Conservation (phyloP, 2,329 filamentous ascomycete species). For the Phaeosphaeriaceae sp. region DNA sequence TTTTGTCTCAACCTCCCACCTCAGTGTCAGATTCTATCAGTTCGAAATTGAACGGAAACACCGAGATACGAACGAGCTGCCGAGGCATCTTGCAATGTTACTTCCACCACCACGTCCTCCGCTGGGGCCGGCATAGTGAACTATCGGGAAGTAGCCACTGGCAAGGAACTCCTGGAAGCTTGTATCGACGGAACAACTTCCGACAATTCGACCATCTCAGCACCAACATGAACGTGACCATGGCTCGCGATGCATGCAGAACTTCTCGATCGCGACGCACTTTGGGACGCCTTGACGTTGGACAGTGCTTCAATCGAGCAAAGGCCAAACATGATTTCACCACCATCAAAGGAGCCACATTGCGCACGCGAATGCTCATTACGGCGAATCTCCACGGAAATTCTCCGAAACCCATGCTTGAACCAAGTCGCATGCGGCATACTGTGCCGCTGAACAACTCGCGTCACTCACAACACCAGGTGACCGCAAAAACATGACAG, state of each 20-base stretch:
- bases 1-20: conserved; percentile 1
- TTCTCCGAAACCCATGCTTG: background rate
- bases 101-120: background rate
- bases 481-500: background rate
- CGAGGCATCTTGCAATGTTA: background rate
- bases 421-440: background rate
- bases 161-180: background rate
- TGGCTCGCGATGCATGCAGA: background rate
- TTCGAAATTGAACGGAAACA: background rate
- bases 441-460: background rate
- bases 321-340: background rate
- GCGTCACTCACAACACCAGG: background rate
- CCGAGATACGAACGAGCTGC: background rate
- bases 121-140: background rate
- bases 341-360: background rate
- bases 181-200: background rate
- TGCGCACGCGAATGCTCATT: background rate
- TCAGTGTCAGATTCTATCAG: background rate
- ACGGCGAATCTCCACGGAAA: background rate
- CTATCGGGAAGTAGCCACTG: background rate
- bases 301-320: background rate
- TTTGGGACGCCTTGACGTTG: background rate
- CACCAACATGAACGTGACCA: background rate
- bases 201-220: background rate
- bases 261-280: background rate